Evolutionary conservation across 192 early-diverging fungal genomes (phyloP).

Genomic region (Gaertneriomyces sp.): DNA sequence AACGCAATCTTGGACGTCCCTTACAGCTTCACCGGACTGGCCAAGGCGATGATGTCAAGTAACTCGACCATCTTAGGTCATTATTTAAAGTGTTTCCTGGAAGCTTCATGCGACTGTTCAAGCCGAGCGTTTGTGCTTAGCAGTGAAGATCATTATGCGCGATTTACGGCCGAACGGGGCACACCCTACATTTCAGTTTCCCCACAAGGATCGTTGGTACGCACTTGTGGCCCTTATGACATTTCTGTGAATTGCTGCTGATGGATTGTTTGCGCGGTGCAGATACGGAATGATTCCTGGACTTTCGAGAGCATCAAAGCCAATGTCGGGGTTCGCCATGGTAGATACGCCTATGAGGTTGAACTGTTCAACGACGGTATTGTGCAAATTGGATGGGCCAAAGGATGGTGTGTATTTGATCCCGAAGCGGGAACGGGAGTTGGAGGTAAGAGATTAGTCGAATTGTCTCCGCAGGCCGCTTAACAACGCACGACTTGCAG

Average conservation of each 20-base stretch:
- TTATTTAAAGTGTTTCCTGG: constrained; percentile 5
- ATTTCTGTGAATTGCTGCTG: no score
- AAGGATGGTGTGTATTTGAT: constrained; percentile 56
- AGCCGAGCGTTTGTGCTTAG: neutral
- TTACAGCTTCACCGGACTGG: neutral
- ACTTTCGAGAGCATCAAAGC: constrained; percentile 72
- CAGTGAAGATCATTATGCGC: constrained; percentile 5
- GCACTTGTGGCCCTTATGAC: no score
- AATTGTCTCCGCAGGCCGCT: no score
- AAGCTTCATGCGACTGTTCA: constrained; percentile 3
- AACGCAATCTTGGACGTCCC: constrained; percentile 2
- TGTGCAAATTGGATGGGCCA: constrained; percentile 81
- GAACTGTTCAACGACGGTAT: constrained; percentile 64
- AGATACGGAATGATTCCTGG: constrained; percentile 73
- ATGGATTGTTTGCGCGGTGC: neutral
- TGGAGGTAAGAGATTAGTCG: constrained; percentile 53
- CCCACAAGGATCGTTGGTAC: constrained; percentile 27
- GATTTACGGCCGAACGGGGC: neutral
- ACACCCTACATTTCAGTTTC: constrained; percentile 28
- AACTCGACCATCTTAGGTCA: neutral
- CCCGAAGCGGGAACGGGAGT: constrained; percentile 77
- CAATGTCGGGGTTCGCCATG: constrained; percentile 51
- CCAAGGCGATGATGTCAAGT: neutral
- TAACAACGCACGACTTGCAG: constrained; percentile 9
- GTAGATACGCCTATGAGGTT: constrained; percentile 74